Evolutionary conservation across 2,329 filamentous ascomycete genomes (phyloP).

Genomic region (Colletotrichum chrysophilum): DNA sequence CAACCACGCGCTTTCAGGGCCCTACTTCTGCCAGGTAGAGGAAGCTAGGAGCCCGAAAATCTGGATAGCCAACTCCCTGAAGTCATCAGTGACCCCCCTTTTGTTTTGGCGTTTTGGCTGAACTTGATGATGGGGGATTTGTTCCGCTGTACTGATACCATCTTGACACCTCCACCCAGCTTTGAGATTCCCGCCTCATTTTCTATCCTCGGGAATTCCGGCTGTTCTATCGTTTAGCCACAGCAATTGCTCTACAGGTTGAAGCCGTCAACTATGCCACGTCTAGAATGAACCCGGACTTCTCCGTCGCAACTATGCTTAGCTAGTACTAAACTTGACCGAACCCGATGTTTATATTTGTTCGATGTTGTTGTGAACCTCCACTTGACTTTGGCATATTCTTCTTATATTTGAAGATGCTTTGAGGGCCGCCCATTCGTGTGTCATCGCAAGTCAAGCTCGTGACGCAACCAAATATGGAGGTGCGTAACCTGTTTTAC

Average conservation of each 20-base stretch:
- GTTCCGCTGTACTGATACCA: not conserved
- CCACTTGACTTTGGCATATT: not conserved
- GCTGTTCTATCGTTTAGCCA: not conserved
- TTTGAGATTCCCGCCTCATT: not conserved
- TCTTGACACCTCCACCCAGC: not conserved
- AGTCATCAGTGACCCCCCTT: not conserved
- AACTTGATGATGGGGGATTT: not conserved
- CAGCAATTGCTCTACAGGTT: not conserved
- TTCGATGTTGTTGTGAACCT: too few relatives aligned
- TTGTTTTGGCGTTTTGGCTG: not conserved
- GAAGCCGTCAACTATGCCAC: not conserved
- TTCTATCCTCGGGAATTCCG: not conserved
- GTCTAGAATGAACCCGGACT: not conserved
- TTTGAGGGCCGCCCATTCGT: not conserved
- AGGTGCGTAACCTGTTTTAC: accelerated
- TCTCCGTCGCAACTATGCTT: too few relatives aligned
- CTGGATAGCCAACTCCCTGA: not conserved
- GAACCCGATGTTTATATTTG: too few relatives aligned
- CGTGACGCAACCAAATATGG: not conserved
- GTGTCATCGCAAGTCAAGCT: not conserved
- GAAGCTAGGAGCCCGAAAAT: not conserved
- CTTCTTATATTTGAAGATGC: not conserved
- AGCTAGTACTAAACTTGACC: too few relatives aligned
- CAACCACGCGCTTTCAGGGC: not conserved
- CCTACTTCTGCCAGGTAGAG: not conserved